phyloP scores from a whole-genome alignment of 2,329 filamentous ascomycete genomes.

The Ophiostoma sp. region DNA sequence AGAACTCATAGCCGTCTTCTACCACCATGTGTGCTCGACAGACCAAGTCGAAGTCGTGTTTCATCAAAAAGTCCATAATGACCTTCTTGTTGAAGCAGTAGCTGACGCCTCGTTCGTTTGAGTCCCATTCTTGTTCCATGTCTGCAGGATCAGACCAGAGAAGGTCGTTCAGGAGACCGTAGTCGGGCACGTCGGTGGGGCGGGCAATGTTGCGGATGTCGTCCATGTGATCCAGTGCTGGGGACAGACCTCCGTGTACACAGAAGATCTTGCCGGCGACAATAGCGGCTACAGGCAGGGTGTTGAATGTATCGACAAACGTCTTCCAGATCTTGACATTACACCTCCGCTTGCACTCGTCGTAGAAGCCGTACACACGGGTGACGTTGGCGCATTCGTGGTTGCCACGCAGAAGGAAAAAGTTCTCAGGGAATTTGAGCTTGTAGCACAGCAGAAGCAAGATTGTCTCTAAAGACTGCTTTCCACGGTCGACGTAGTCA shows the following conservation, averaged over 20 bases:
- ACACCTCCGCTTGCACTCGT: constrained; percentile 93
- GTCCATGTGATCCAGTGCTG: constrained; percentile 93
- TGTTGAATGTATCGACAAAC: constrained; percentile 96
- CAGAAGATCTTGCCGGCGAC: constrained; percentile 98
- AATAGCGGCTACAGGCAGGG: constrained; percentile 91
- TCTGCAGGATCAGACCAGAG: constrained; percentile 98
- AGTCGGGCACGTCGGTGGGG: constrained; percentile 95
- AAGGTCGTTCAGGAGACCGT: constrained; percentile 90
- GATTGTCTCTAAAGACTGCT: constrained; percentile 94
- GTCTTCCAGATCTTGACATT: constrained; percentile 99
- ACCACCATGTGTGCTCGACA: constrained; percentile 99
- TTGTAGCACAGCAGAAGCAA: constrained; percentile 93
- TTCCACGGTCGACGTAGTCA: constrained; percentile 95
- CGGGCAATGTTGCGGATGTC: constrained; percentile 95
- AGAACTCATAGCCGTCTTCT: constrained; percentile 98
- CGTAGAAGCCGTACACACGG: constrained; percentile 94
- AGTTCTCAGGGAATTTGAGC: constrained; percentile 95
- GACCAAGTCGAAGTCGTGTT: constrained; percentile 95
- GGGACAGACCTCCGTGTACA: constrained; percentile 91
- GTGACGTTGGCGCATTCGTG: constrained; percentile 97
- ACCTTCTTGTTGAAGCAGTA: constrained; percentile 99
- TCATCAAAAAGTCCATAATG: constrained; percentile 90
- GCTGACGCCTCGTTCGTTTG: constrained; percentile 93
- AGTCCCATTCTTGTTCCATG: constrained; percentile 97
- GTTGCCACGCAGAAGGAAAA: constrained; percentile 91